Percentiles rank a stretch among this genome's conserved stretches.
Conservation (phyloP, 2,329 filamentous ascomycete species). For the Aureobasidium zeae region DNA sequence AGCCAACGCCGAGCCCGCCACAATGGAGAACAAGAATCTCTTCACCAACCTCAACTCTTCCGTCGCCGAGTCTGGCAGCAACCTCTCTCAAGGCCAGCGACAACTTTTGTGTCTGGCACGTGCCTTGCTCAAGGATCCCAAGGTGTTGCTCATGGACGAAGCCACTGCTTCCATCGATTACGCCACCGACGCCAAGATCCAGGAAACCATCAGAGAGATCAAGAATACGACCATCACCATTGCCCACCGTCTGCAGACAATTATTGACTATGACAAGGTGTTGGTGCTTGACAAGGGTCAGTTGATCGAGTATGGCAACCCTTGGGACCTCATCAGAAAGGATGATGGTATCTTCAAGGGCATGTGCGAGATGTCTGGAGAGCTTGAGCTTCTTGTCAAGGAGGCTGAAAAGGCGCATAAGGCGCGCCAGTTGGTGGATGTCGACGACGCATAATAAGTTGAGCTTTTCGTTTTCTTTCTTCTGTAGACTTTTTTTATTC, state of each 20-base stretch:
- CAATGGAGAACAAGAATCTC: conserved; percentile 80
- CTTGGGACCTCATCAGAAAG: conserved; percentile 67
- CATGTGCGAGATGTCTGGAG: conserved; percentile 62
- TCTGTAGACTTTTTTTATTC: too few species aligned
- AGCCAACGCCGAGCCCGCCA: conserved; percentile 26
- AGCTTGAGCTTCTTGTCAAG: conserved; percentile 48
- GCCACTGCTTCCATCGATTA: conserved; percentile 97
- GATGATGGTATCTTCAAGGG: conserved; percentile 56
- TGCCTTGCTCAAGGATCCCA: conserved; percentile 81
- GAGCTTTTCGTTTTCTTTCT: too few species aligned
- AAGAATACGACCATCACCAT: conserved; percentile 91
- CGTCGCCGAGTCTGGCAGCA: conserved; percentile 83
- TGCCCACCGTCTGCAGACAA: conserved; percentile 88
- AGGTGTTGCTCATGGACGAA: conserved; percentile 98
- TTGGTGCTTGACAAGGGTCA: conserved; percentile 82
- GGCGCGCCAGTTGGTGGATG: conserved; percentile 33
- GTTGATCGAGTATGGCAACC: conserved; percentile 85
- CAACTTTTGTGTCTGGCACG: conserved; percentile 90
- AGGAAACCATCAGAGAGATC: conserved; percentile 89
- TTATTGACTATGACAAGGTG: conserved; percentile 97
- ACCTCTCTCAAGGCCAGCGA: conserved; percentile 90
- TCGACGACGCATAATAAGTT: too few species aligned
- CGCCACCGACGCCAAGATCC: conserved; percentile 88
- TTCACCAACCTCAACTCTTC: conserved; percentile 79
- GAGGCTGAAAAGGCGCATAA: conserved; percentile 47